Base-by-base conservation (phyloP, 441 rosid species). In the Adansonia rubrostipa region DNA sequence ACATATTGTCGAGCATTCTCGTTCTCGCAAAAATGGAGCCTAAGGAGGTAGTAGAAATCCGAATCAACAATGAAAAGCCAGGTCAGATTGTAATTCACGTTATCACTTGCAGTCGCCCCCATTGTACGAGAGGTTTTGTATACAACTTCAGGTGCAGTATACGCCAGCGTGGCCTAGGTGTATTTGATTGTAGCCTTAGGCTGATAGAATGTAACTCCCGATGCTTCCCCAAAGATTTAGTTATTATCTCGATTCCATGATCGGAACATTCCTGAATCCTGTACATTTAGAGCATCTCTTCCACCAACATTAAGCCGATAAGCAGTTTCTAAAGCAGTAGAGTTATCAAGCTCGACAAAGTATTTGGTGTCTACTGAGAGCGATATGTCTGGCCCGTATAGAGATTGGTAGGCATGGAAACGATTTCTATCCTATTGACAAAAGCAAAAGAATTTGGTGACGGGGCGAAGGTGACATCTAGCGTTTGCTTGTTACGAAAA, bases 11-110 rank as follows among this genome's bases (percentile, higher is more conserved):
- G 71, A 20, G 2, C 0, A 36, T 36, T 36, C 40, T 36, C 5
- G 19, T 7, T 44, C 77, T 80, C 80, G 50, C 83, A 80, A 64
- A 80, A 80, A 72, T 76, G 83, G 7, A 80, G 82, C 45, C 82
- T 75, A 2, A 80, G 36, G 5, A 80, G 65, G 51, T 80, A 75
- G 44, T 50, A 17, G 66, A 80, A 80, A 5, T 80, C 83, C 6
- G 77, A 1, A 65, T 80, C 80, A 20, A 76, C 22, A 0, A 40
- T 2, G 57, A 80, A 76, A 9, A 0, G 2, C 83, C 83, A 80
- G 1, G 80, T 76, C 2, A 80, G 73, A 47, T 77, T 56, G 75
- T 28, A 76, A 0, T 17, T 76, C 69, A n/a, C 1, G 79, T 63
- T 76, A 33, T 64, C 4, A 3, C 2, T 4, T 22, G 60, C 0